A percentile compares a stretch with the other conserved stretches of the same genome.
Evolutionary conservation across 495 filamentous ascomycete genomes (phyloP).

Genomic region (Opeltia flavorubescens): DNA sequence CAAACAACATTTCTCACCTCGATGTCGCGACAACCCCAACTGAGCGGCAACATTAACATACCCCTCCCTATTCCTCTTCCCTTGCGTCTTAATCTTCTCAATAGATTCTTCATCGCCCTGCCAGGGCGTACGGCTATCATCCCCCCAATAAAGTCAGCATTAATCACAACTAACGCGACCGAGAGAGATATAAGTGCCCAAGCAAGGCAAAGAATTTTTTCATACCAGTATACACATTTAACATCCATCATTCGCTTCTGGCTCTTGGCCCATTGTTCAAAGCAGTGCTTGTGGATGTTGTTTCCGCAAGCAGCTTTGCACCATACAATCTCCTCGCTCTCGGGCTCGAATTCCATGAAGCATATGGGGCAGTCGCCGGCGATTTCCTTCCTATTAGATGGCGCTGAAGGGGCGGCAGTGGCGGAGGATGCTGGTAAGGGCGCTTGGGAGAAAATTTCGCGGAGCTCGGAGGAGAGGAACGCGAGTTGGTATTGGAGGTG

Average conservation of each 20-base stretch:
- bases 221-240: constrained; percentile 52
- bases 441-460: constrained; percentile 41
- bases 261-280: constrained; percentile 53
- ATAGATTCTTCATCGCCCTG: constrained; percentile 33
- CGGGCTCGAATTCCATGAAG: constrained; percentile 48
- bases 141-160: background rate
- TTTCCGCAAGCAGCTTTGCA: constrained; percentile 64
- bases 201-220: no score
- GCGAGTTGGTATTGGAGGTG: constrained; percentile 63
- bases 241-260: constrained; percentile 34
- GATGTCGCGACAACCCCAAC: constrained; percentile 40
- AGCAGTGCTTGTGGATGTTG: constrained; percentile 62
- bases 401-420: constrained; percentile 15
- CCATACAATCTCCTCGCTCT: constrained; percentile 47
- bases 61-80: constrained; percentile 35
- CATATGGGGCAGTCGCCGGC: constrained; percentile 76
- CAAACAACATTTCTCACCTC: constrained; percentile 34
- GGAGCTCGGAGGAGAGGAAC: constrained; percentile 50
- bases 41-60: constrained; percentile 54
- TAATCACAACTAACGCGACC: background rate
- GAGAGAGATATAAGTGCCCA: background rate
- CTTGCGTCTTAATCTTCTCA: constrained; percentile 30
- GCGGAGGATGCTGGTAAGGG: constrained; percentile 22
- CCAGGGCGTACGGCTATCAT: constrained; percentile 46
- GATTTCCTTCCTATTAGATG: constrained; percentile 41